phyloP scores from a whole-genome alignment of 768 basidiomycete species.

The Boletellus ananiceps region DNA sequence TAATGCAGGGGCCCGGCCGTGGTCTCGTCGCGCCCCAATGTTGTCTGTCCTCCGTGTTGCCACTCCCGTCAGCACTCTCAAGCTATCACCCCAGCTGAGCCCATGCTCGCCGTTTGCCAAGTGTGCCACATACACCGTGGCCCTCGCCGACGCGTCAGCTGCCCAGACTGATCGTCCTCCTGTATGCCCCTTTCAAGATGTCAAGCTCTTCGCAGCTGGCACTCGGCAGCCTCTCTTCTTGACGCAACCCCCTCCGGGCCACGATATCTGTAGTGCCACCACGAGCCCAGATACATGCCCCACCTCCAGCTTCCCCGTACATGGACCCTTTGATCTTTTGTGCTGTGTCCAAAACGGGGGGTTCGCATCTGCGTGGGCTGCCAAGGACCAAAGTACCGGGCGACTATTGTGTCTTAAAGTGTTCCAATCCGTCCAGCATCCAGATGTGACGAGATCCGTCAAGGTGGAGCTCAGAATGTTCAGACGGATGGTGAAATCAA shows the following conservation, averaged over 20 bases:
- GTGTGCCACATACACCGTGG: not conserved
- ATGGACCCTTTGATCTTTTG: conserved; percentile 25
- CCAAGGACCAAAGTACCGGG: conserved; percentile 23
- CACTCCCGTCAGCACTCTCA: conserved; percentile 4
- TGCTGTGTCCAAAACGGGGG: conserved; percentile 16
- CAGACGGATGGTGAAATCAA: conserved; percentile 29
- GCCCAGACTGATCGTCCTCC: not conserved
- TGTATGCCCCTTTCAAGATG: not conserved
- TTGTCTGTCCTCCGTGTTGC: conserved; percentile 6
- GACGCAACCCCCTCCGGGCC: not conserved
- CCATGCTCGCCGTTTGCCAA: conserved; percentile 3
- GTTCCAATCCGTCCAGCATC: conserved; percentile 17
- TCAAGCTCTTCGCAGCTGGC: not conserved
- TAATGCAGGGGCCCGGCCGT: conserved; percentile 4
- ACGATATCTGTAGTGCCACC: not conserved
- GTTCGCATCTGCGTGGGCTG: conserved; percentile 21
- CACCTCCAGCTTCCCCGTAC: conserved; percentile 17
- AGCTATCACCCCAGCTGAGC: not conserved
- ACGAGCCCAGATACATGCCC: not conserved
- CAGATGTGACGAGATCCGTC: conserved; percentile 14
- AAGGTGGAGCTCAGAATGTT: conserved; percentile 34
- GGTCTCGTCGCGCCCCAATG: conserved; percentile 4
- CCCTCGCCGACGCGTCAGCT: not conserved
- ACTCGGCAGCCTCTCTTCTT: not conserved
- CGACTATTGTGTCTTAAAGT: conserved; percentile 39